Conservation (phyloP, 352 stramenopile genomes). For the Phytophthora fragariaefolia region DNA sequence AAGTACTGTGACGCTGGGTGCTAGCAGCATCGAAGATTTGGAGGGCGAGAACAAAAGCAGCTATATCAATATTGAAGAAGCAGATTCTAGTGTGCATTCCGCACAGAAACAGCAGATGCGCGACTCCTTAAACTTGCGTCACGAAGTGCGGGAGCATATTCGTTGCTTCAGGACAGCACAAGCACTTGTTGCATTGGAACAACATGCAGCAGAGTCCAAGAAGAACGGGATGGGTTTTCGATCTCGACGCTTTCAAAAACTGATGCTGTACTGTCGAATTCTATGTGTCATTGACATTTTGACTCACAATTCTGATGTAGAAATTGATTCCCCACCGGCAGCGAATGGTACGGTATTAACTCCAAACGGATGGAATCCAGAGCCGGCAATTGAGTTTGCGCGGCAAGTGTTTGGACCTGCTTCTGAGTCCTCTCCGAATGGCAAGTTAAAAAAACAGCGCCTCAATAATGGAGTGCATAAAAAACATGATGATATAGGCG, state of each 20-base stretch:
- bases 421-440: slow-evolving; percentile 13
- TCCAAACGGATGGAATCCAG: slow-evolving; percentile 37
- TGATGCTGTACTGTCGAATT: slow-evolving; percentile 45
- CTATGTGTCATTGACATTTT: slow-evolving; percentile 56
- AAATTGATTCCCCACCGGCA: background rate
- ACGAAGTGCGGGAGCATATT: slow-evolving; percentile 48
- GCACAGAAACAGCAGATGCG: slow-evolving; percentile 16
- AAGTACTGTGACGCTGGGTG: slow-evolving; percentile 1
- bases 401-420: slow-evolving; percentile 34
- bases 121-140: slow-evolving; percentile 37
- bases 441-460: slow-evolving; percentile 29
- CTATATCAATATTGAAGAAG: slow-evolving; percentile 3
- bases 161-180: slow-evolving; percentile 38
- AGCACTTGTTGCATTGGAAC: slow-evolving; percentile 36
- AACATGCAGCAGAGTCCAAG: slow-evolving; percentile 19
- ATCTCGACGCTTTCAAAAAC: slow-evolving; percentile 17
- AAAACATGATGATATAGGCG: slow-evolving; percentile 4
- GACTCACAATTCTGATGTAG: slow-evolving; percentile 21
- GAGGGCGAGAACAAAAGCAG: slow-evolving; percentile 25
- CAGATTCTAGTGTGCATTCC: slow-evolving; percentile 1
- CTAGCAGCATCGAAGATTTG: slow-evolving; percentile 15
- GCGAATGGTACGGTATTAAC: slow-evolving; percentile 13
- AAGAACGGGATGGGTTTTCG: slow-evolving; percentile 2
- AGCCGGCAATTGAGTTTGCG: slow-evolving; percentile 45
- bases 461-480: slow-evolving; percentile 5